These are phyloP conservation scores for Dryadomyces quercus-mongolicae DNA, from an alignment of 2,329 filamentous ascomycete genomes.

Conservation along the genomic window DNA sequence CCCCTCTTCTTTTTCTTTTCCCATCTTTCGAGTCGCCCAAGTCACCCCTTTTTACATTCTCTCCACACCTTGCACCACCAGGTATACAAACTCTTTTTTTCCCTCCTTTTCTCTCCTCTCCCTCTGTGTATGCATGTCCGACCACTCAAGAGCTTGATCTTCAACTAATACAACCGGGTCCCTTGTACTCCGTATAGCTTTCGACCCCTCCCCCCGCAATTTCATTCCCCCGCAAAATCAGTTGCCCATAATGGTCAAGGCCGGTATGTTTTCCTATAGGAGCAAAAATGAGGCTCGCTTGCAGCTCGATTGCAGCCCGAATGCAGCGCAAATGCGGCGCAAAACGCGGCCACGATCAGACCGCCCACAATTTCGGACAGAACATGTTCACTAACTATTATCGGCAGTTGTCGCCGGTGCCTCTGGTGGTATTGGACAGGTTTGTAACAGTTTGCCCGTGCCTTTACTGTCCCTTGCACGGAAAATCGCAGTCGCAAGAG, in stretches of 20 bases:
- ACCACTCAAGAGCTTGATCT: background rate
- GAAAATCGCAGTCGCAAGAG: no score
- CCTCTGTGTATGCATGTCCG: background rate
- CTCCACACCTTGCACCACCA: background rate
- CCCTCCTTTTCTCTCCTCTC: background rate
- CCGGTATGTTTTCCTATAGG: conserved; percentile 16
- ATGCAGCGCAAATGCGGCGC: background rate
- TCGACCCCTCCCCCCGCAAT: conserved; percentile 16
- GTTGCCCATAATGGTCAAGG: conserved; percentile 24
- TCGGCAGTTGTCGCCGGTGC: conserved; percentile 73
- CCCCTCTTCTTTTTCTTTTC: background rate
- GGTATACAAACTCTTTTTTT: background rate
- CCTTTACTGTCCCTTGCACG: no score
- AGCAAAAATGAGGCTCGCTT: background rate
- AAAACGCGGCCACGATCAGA: no score
- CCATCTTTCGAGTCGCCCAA: background rate
- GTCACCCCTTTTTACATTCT: background rate
- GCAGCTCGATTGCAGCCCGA: no score
- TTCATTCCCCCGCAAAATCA: conserved; percentile 6
- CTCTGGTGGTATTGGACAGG: conserved; percentile 97
- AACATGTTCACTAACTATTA: background rate
- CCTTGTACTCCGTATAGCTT: background rate
- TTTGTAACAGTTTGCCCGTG: conserved; percentile 26
- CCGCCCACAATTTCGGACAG: no score
- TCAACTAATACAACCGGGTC: background rate